Conservation (phyloP, 805 yeast genomes). For the Saccharomyces paradoxus region DNA sequence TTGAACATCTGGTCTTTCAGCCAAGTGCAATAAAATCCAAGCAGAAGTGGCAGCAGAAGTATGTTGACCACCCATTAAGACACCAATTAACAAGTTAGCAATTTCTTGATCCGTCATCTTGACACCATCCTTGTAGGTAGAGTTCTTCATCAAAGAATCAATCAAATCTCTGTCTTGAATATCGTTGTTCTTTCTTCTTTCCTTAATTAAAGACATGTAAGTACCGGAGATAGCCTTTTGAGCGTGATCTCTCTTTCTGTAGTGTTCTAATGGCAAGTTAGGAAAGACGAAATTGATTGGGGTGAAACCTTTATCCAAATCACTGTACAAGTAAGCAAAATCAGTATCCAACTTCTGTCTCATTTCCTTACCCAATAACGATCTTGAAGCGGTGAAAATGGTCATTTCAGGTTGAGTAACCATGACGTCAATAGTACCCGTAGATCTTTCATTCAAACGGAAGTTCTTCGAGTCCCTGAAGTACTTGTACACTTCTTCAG, state of each 20-base stretch:
- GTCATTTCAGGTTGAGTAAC: slow-evolving; percentile 89
- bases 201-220: slow-evolving; percentile 66
- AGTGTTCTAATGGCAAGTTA: slow-evolving; percentile 79
- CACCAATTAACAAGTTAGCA: slow-evolving; percentile 88
- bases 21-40: slow-evolving; percentile 88
- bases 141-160: slow-evolving; percentile 73
- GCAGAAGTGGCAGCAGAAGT: slow-evolving; percentile 94
- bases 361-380: slow-evolving; percentile 85
- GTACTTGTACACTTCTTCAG: slow-evolving; percentile 65
- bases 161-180: slow-evolving; percentile 80
- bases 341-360: slow-evolving; percentile 72
- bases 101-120: slow-evolving; percentile 92
- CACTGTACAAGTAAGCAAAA: slow-evolving; percentile 79
- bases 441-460: slow-evolving; percentile 29
- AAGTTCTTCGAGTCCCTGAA: slow-evolving; percentile 47
- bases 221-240: slow-evolving; percentile 73
- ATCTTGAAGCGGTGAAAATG: slow-evolving; percentile 89
- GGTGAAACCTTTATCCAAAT: slow-evolving; percentile 93
- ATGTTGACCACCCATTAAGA: slow-evolving; percentile 98
- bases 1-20: slow-evolving; percentile 78
- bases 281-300: slow-evolving; percentile 96
- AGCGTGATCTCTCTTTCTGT: slow-evolving; percentile 79
- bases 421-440: slow-evolving; percentile 61
- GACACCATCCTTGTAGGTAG: slow-evolving; percentile 88
- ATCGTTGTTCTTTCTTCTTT: slow-evolving; percentile 70